Percentiles rank a stretch among this genome's conserved stretches.
These are phyloP conservation scores for Cryptococcus maquisensis DNA, from an alignment of 1,284 basidiomycete species.

Conservation along the genomic window DNA sequence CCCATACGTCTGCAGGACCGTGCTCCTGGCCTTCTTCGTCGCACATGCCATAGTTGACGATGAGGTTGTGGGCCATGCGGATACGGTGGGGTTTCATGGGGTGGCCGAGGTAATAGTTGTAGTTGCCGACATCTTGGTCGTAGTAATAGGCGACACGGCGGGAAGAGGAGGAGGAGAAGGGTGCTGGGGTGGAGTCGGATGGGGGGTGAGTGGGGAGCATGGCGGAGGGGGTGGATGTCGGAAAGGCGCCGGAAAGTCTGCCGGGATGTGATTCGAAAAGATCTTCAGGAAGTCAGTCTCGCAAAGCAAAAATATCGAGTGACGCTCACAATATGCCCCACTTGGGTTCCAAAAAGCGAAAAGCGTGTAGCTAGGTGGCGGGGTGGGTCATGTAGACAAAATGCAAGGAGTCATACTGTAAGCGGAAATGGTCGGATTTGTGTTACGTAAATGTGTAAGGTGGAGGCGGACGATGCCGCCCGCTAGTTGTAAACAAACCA, in stretches of 20 bases:
- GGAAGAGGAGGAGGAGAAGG: constrained; percentile 12
- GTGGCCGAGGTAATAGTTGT: constrained; percentile 79
- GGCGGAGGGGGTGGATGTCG: not conserved
- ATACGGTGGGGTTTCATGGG: constrained; percentile 96
- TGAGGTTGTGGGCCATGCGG: constrained; percentile 85
- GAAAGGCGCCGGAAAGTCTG: not conserved
- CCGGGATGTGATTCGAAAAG: no score
- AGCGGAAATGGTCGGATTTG: no score
- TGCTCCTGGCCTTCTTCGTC: constrained; percentile 28
- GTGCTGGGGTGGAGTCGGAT: constrained; percentile 6
- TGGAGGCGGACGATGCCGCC: no score
- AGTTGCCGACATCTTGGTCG: constrained; percentile 47
- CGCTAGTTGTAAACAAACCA: no score
- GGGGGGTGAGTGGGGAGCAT: constrained; percentile 1
- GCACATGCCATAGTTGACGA: constrained; percentile 77
- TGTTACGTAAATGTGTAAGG: no score
- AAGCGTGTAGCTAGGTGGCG: no score
- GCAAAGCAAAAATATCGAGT: no score
- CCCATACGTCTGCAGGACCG: constrained; percentile 22
- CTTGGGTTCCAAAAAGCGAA: no score
- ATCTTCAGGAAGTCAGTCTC: no score
- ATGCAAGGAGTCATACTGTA: no score
- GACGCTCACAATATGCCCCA: no score
- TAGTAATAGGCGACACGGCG: constrained; percentile 34
- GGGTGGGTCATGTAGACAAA: no score